Conservation (phyloP, 192 early-diverging fungal species). For the Umbelopsis isabellina region DNA sequence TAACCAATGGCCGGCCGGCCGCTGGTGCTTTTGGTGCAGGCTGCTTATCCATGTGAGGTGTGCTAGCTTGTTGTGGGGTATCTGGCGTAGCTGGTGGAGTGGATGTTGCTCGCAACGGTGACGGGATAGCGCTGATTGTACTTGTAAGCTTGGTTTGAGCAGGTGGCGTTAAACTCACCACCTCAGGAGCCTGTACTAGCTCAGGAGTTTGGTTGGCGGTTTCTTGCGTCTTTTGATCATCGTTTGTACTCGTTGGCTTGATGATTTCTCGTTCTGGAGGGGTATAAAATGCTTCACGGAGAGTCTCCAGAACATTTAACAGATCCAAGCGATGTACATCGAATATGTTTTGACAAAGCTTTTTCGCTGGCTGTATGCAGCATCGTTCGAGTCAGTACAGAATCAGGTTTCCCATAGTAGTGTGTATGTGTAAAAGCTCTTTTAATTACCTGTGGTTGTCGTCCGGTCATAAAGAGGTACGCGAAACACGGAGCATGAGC, state of each 20-base stretch:
- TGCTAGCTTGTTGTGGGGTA: neutral
- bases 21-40: too few relatives aligned
- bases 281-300: conserved; percentile 19
- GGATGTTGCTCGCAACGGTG: conserved; percentile 2
- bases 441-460: neutral
- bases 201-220: neutral
- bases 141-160: neutral
- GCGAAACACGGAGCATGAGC: neutral
- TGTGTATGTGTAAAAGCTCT: too few relatives aligned
- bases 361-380: neutral
- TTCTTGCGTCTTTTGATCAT: neutral
- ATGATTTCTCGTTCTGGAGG: neutral
- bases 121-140: neutral
- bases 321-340: conserved; percentile 30
- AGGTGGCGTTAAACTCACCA: neutral
- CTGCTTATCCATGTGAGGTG: neutral
- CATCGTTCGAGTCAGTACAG: too few relatives aligned
- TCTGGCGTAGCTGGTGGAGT: neutral
- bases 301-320: conserved; percentile 26
- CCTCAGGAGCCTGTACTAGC: neutral
- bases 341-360: conserved; percentile 30
- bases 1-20: too few relatives aligned
- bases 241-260: neutral
- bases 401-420: too few relatives aligned
- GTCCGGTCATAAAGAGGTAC: neutral